Evolutionary conservation across 768 basidiomycete species (phyloP), one percentile per base, ranked within the genome.

Genomic region (Astraeus odoratus): DNA sequence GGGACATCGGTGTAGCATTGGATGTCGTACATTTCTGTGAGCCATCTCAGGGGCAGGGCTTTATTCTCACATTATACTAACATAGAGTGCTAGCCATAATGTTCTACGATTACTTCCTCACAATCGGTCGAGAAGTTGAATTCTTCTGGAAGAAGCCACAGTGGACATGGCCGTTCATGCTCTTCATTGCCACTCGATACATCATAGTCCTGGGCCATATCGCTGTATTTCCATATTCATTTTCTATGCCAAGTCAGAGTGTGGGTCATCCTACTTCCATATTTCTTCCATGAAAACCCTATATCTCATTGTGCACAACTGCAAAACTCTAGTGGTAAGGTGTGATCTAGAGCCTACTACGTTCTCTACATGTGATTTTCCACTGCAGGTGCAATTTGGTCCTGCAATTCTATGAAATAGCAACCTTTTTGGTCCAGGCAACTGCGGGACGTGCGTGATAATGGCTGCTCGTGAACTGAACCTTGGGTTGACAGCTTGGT

Each of bases 171-270:
- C 62, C 57, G 3, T 58, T 64, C 0, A 53, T 60, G 24, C 50
- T 72, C 6, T 73, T 73, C 57, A 69, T 64, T 45, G 36, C 67
- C 23, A 72, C 69, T 35, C 67, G 72, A 19, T 73, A 73, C 42
- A 34, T 67, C 27, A 47, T 58, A 2, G 42, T 73, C 13, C 34
- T 70, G 7, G 69, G 67, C 3, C 67, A 68, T 35, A 53, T 70
- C 8, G 69, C 70, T 1, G 57, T 71, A 10, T 45, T 68, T 40
- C 7, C 13, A 13, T 29, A 29, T 29, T 29, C 27, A 13, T 39
- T 69, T 10, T 59, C 68, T 25, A 63, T 52, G 20, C 68, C 66
- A 43, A 69, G 19, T 12, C 19, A 38, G 19, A 23, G 8, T 5
- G 1, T 23, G 20, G 18, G 13, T 35, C 19, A 19, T 1, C n/a